Conservation (phyloP, 129 eudicot species). For the Flaveria robusta region DNA sequence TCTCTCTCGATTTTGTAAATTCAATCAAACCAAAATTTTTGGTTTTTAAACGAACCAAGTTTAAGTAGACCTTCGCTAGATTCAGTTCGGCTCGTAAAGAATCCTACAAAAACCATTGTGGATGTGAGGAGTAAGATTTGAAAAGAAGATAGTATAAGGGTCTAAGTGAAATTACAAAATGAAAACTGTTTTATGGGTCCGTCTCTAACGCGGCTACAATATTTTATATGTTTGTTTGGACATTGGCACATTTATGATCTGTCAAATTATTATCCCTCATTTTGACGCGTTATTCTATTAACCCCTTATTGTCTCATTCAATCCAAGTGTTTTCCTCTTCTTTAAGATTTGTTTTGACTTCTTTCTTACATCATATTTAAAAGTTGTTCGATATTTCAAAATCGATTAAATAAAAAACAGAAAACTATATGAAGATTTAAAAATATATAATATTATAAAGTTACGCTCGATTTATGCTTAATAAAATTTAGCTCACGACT, state of each 20-base stretch:
- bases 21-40: too few species aligned
- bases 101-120: too few species aligned
- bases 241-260: conserved; percentile 28
- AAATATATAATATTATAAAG: not conserved
- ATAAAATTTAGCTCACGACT: not conserved
- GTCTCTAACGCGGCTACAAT: conserved; percentile 21
- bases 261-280: conserved; percentile 28
- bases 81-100: too few species aligned
- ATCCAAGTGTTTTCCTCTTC: conserved; percentile 17
- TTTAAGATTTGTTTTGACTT: not conserved
- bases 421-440: too few species aligned
- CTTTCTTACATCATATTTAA: not conserved
- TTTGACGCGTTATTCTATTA: conserved; percentile 36
- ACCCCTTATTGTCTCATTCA: conserved; percentile 32
- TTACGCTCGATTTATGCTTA: not conserved
- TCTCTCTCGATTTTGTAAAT: too few species aligned
- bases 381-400: not conserved
- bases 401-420: too few species aligned
- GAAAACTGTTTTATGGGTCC: conserved; percentile 2
- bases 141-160: not conserved
- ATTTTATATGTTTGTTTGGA: not conserved
- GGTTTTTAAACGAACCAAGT: too few species aligned
- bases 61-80: too few species aligned
- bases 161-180: not conserved
- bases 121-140: not conserved